Evolutionary conservation across 2,329 filamentous ascomycete genomes (phyloP).

Genomic region (Fusarium sp.): DNA sequence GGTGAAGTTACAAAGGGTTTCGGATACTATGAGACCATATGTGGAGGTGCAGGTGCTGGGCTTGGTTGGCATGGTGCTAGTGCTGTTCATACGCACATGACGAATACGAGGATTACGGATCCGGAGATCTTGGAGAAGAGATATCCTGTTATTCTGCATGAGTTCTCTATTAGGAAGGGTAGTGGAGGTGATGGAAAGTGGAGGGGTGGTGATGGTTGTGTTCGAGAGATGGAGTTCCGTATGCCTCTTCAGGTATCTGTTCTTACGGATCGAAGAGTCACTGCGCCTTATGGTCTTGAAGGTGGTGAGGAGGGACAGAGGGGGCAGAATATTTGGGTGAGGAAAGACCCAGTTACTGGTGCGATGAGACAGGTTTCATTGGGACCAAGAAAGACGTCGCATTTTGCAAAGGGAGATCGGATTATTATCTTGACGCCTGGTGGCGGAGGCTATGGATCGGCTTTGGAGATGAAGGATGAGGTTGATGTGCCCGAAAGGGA

Average conservation of each 20-base stretch:
- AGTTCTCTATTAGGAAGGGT: slow-evolving; percentile 47
- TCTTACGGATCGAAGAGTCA: slow-evolving; percentile 79
- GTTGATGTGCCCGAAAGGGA: slow-evolving; percentile 16
- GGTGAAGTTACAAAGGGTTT: slow-evolving; percentile 47
- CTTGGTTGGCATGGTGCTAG: slow-evolving; percentile 46
- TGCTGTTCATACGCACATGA: slow-evolving; percentile 53
- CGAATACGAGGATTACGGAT: slow-evolving; percentile 54
- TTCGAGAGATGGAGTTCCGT: slow-evolving; percentile 84
- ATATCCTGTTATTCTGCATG: slow-evolving; percentile 49
- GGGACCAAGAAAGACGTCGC: slow-evolving; percentile 38
- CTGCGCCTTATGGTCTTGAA: slow-evolving; percentile 79
- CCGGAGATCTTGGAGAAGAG: slow-evolving; percentile 52
- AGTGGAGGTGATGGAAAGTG: slow-evolving; percentile 72
- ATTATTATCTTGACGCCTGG: slow-evolving; percentile 45
- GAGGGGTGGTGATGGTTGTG: slow-evolving; percentile 79
- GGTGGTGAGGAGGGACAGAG: slow-evolving; percentile 76
- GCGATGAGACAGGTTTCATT: slow-evolving; percentile 48
- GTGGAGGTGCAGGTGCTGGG: slow-evolving; percentile 49
- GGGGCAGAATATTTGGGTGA: slow-evolving; percentile 78
- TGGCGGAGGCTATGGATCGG: slow-evolving; percentile 42
- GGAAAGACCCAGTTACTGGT: slow-evolving; percentile 45
- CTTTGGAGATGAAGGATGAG: background rate
- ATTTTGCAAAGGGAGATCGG: slow-evolving; percentile 40
- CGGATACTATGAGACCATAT: slow-evolving; percentile 54
- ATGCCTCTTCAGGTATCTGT: slow-evolving; percentile 83